Base-by-base conservation (phyloP, 192 early-diverging fungal genomes). In the Chytriomyces sp. region DNA sequence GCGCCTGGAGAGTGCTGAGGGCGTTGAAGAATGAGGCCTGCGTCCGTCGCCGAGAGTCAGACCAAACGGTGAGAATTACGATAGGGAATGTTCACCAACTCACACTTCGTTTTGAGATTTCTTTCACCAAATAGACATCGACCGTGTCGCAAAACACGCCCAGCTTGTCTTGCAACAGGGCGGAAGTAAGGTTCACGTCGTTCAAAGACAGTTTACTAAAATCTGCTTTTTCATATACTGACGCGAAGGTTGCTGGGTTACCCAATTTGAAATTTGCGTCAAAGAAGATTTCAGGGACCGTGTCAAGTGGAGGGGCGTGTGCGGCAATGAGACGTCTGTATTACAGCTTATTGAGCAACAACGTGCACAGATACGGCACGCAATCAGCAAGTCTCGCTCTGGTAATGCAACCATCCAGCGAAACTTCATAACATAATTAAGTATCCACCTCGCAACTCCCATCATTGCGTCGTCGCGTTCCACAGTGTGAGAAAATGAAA, bases 11-110 rank as follows among this genome's bases (percentile, higher is more conserved):
- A 64, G 94, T 98, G 5, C 91, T 90, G 8, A 99, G 80, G 0
- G 98, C 96, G 33, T 91, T 89, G 76, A 99, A 99, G 73, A 99
- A 99, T 0, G 96, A 95, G 7, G 90, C 87, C 62, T 64, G 40
- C 49, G 31, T n/a, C n/a, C n/a, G n/a, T 3, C 44, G 44, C 44
- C 17, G 44, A 49, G 17, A 1, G 44, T 49, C 14, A 49, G n/a
- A 49, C 14, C 44, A 49, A 14, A 49, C 44, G 22, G n/a, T n/a
- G n/a, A n/a, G n/a, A n/a, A n/a, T n/a, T 6, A 56, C 5, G 54
- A 26, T 6, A 25, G 26, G 54, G 25, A 56, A 56, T 56, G n/a
- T n/a, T n/a, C 44, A 49, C 44, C 14, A 49, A 12, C 17, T 26
- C n/a, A 64, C 62, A n/a, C 94, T 96, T 28, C 96, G 81, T 26